These are phyloP conservation scores for Cryptosporidium parvum DNA, from an alignment of 169 alveolate species.

Conservation along the genomic window DNA sequence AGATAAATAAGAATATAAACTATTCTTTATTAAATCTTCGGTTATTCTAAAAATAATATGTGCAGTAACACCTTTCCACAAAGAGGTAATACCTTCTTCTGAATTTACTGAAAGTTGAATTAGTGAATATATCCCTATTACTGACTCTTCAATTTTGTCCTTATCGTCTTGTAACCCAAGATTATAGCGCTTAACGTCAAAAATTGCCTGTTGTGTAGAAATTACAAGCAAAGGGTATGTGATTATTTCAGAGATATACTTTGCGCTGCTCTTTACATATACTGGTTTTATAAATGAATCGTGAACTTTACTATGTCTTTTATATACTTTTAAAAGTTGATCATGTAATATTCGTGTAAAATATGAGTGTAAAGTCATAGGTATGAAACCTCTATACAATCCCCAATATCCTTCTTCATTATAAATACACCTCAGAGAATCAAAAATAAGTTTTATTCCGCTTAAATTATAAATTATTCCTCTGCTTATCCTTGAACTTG, in stretches of 20 bases:
- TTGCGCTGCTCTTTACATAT: neutral
- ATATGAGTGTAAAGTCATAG: constrained; percentile 31
- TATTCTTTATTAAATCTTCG: constrained; percentile 31
- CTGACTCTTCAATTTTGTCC: constrained; percentile 6
- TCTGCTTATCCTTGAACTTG: neutral
- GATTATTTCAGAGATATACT: constrained; percentile 48
- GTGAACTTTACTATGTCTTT: constrained; percentile 13
- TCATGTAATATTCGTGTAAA: constrained; percentile 13
- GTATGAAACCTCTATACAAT: constrained; percentile 57
- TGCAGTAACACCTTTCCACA: constrained; percentile 57
- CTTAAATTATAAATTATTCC: constrained; percentile 12
- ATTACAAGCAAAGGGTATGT: constrained; percentile 59
- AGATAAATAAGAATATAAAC: constrained; percentile 15
- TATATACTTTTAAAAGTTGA: constrained; percentile 29
- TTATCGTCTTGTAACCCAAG: neutral
- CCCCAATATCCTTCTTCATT: constrained; percentile 72
- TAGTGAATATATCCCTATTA: constrained; percentile 27
- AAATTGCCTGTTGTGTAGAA: constrained; percentile 50
- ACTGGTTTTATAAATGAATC: neutral
- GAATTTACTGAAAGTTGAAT: constrained; percentile 46
- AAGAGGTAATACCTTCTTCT: constrained; percentile 39
- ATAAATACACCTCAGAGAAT: constrained; percentile 41
- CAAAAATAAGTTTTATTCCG: neutral
- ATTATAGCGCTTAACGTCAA: constrained; percentile 33
- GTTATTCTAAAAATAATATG: constrained; percentile 5